Conservation (phyloP, 768 basidiomycete species). For the Hygrocybe punicea region DNA sequence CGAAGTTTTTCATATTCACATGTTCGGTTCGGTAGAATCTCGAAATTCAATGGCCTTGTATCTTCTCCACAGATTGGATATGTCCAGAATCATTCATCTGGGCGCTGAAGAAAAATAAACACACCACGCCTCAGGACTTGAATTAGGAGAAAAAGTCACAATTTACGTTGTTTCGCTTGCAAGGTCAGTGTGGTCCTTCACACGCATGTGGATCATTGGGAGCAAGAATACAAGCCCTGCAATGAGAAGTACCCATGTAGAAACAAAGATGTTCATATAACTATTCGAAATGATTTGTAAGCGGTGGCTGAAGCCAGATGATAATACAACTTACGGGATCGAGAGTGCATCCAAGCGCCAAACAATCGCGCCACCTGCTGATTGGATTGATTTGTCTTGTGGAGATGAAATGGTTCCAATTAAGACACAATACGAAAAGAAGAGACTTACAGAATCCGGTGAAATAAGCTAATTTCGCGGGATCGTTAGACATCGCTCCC, state of each 20-base stretch:
- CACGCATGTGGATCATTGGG: conserved; percentile 71
- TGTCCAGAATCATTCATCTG: conserved; percentile 44
- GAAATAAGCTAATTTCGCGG: conserved; percentile 74
- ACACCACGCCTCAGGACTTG: too few species aligned
- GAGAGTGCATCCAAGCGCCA: conserved; percentile 68
- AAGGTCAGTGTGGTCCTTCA: conserved; percentile 55
- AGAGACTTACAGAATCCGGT: conserved; percentile 69
- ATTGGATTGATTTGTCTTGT: conserved; percentile 70
- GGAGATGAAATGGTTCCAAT: not conserved
- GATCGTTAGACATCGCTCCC: conserved; percentile 84
- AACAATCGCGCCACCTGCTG: conserved; percentile 67
- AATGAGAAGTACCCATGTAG: conserved; percentile 70
- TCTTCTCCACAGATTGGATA: conserved; percentile 16
- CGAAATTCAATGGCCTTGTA: not conserved
- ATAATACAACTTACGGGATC: conserved; percentile 48
- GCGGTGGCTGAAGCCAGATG: not conserved
- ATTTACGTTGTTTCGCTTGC: conserved; percentile 55
- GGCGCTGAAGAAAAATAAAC: conserved; percentile 23
- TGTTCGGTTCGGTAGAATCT: too few species aligned
- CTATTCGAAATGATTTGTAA: conserved; percentile 20
- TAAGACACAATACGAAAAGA: not conserved
- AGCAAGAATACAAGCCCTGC: conserved; percentile 63
- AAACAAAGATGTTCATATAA: conserved; percentile 69
- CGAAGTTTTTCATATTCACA: too few species aligned
- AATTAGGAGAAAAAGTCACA: not conserved